Evolutionary conservation across 2,329 filamentous ascomycete genomes (phyloP), one percentile per base, ranked within the genome.

Genomic region (Botrytis tulipae): DNA sequence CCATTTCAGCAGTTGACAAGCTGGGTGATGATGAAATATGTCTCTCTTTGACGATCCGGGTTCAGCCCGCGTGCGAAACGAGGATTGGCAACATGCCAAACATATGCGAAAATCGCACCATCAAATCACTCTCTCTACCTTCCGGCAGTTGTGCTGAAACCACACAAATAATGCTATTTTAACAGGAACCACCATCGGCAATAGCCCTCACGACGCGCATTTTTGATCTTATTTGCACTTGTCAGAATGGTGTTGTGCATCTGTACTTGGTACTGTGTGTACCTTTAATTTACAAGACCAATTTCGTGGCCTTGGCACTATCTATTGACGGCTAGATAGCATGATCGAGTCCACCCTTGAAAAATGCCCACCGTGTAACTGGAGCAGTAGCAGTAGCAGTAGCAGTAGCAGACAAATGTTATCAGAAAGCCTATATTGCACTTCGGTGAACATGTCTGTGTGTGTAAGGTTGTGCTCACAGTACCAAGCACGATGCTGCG

Each of bases 131-230:
- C 16, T 54, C 29, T 54, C 16, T 54, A 8, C 46, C 65, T 54
- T 54, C 25, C 65, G 65, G 65, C 65, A 67, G 20, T 67, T 37
- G 32, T 22, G 29, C 65, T 51, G 65, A 67, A 54, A 67, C 65
- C n/a, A 65, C 42, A 1, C 40, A 65, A 46, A 29, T n/a, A 63
- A 63, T 35, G 62, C 65, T 25, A 16, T 40, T 67, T 54, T 22
- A 63, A 63, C 8, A 63, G 25, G 37, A 40, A 44, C 16, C 61
- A 29, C 35, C 46, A 54, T 67, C 65, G 65, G 46, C 3, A 40
- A 54, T 67, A 54, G n/a, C 9, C 32, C 22, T 35, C 42, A 29
- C 8, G 14, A n/a, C 14, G 37, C 37, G 35, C 12, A n/a, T 54
- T n/a, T 54, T 14, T 12, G 0, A 35, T 57, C 8, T 57, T 16